Base-by-base conservation (phyloP, 768 basidiomycete species). In the Suillus decipiens region DNA sequence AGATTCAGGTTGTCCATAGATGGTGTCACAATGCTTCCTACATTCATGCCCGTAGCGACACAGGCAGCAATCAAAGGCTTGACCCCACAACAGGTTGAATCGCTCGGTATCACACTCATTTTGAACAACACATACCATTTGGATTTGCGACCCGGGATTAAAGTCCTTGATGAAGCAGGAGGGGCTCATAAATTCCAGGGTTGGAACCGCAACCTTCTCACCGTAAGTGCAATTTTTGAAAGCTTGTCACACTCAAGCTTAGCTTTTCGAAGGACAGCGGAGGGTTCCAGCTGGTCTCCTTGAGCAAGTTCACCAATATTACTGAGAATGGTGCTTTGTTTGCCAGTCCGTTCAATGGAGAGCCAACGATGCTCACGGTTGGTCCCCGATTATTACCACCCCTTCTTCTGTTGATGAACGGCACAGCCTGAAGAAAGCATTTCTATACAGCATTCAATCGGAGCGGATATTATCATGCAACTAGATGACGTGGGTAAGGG, bases 381-480 rank as follows among this genome's bases (percentile, higher is more conserved):
- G 71, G 82, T 76, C 19, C 55, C 50, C 41, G 39, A 36, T 28
- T 19, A 57, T 54, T 33, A 47, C 31, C 59, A 9, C 41, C 12
- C 12, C n/a, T 51, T 62, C 41, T 59, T 6, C 58, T 61, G 61
- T 63, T 69, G 36, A 41, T 39, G 48, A 63, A 33, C 55, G 10
- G 31, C 15, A 24, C 61, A 94, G 90, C 94, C 95, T 39, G 94
- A 96, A 77, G 90, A 95, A 79, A 93, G 91, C 69, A 95, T 96
- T 47, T 86, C 87, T 17, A 90, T 94, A 69, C 93, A 96, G 71
- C 95, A 96, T 71, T 82, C 89, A 9, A 95, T 96, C 48, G 93
- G 94, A 6, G 92, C 89, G 33, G 94, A 96, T 72, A 96, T 96
- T 64, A 93, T 96, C 64, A 96, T 96, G 95, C 94, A 93, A 72